phyloP scores from a whole-genome alignment of 805 yeast species.

The Zygotorulaspora sp. region DNA sequence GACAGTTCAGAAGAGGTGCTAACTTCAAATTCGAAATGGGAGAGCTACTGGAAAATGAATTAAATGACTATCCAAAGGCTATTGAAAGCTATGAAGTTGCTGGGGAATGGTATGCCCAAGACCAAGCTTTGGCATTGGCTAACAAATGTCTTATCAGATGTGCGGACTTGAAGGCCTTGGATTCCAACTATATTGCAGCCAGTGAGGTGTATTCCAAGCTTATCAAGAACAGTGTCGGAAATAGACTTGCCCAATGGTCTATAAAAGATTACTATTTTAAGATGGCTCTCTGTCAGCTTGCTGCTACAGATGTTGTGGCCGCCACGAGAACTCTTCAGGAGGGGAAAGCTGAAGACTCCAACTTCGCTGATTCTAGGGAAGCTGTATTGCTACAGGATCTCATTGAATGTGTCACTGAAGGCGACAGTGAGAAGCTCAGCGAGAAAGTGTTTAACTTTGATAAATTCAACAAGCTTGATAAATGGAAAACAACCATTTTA shows the following conservation, averaged over 20 bases:
- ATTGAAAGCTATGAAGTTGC: slow-evolving; percentile 80
- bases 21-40: slow-evolving; percentile 90
- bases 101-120: slow-evolving; percentile 93
- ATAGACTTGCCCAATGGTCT: slow-evolving; percentile 80
- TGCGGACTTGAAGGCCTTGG: slow-evolving; percentile 80
- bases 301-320: slow-evolving; percentile 81
- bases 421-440: slow-evolving; percentile 73
- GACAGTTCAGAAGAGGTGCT: slow-evolving; percentile 96
- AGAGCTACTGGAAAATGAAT: slow-evolving; percentile 71
- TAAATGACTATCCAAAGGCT: slow-evolving; percentile 65
- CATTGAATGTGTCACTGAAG: slow-evolving; percentile 68
- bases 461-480: slow-evolving; percentile 82
- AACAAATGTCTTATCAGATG: slow-evolving; percentile 84
- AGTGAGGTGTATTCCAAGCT: slow-evolving; percentile 71
- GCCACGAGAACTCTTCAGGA: slow-evolving; percentile 67
- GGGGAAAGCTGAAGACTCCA: slow-evolving; percentile 65
- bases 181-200: slow-evolving; percentile 72
- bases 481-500: slow-evolving; percentile 80
- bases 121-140: slow-evolving; percentile 85
- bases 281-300: slow-evolving; percentile 75
- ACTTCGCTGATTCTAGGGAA: slow-evolving; percentile 71
- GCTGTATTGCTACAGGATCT: slow-evolving; percentile 61
- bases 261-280: slow-evolving; percentile 88
- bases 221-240: slow-evolving; percentile 69
- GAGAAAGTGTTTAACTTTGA: slow-evolving; percentile 77